Evolutionary conservation across 345 rosid species (phyloP).

Genomic region (Eucalyptus tenuipes): DNA sequence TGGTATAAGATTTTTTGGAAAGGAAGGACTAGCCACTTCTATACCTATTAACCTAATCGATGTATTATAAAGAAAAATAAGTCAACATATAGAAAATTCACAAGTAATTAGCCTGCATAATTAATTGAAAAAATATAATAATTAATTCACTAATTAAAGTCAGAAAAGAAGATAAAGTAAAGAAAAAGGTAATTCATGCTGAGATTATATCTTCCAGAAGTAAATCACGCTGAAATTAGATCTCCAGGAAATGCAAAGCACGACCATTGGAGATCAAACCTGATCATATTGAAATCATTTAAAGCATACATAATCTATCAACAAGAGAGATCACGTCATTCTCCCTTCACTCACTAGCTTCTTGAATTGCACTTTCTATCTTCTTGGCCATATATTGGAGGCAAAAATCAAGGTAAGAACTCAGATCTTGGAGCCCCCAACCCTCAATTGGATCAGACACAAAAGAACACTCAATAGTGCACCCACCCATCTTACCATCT

Average conservation of each 20-base stretch:
- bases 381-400: slow-evolving; percentile 32
- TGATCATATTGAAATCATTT: neutral
- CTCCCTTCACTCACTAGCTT: neutral
- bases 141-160: neutral
- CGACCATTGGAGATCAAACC: neutral
- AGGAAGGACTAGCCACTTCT: too few relatives aligned
- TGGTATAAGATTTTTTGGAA: too few relatives aligned
- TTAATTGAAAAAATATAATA: neutral
- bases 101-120: neutral
- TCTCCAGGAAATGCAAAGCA: neutral
- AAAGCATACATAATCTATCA: neutral
- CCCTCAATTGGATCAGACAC: slow-evolving; percentile 49
- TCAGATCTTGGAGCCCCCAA: slow-evolving; percentile 32
- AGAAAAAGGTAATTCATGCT: neutral
- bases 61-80: neutral
- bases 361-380: slow-evolving; percentile 14
- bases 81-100: neutral
- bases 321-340: neutral
- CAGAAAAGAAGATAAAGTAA: neutral
- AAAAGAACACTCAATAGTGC: slow-evolving; percentile 56
- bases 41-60: too few relatives aligned
- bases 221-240: neutral
- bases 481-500: slow-evolving; percentile 1
- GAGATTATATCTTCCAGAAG: neutral
- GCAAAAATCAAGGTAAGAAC: slow-evolving; percentile 5